Base-by-base conservation (phyloP, 139 green algal genomes). In the Eudorina sp. region DNA sequence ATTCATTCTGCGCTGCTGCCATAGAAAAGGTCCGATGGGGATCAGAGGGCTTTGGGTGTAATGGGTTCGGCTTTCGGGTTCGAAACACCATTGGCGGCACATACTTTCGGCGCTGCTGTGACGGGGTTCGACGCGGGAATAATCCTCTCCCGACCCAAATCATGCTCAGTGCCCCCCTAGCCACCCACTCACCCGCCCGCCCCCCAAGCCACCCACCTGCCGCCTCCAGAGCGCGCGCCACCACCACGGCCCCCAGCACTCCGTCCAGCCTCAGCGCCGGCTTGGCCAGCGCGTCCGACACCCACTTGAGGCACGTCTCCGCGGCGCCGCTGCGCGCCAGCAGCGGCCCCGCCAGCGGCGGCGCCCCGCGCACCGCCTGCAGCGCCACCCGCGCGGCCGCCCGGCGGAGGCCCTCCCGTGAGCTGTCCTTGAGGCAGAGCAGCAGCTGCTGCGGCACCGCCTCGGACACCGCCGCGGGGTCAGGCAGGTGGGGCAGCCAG, bases 251-350 rank as follows among this genome's bases (percentile, higher is more conserved):
- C 19, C 69, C 90, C 21, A 89, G 41, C 74, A 82, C 78, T 48
- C 66, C 90, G n/a, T 84, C 53, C 83, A 93, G 87, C 31, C 90
- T 53, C 45, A 88, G 29, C 48, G 74, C 62, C 64, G 85, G 86
- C 92, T 96, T 96, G 53, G 81, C 62, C n/a, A 91, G 58, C 13
- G 88, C 90, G 34, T 97, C 94, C 4, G 51, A 36, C 4, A 92
- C 85, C 31, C 94, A 76, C 64, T 91, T 92, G 48, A 75, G 68
- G 55, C 94, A 79, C 0, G 82, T 0, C 74, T 79, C 85, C 43
- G 45, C 41, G 11, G 76, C 55, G 46, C 58, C 75, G 45, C 36
- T 36, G 27, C n/a, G 29, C 73, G 75, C 53, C 46, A 81, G 74
- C 60, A 70, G 55, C 36, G 58, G 25, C 2, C 25, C 9, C 21